Evolutionary conservation across 176 grass and related monocot species (phyloP), one percentile per base, ranked within the genome.

Genomic region (Paspalum notatum): DNA sequence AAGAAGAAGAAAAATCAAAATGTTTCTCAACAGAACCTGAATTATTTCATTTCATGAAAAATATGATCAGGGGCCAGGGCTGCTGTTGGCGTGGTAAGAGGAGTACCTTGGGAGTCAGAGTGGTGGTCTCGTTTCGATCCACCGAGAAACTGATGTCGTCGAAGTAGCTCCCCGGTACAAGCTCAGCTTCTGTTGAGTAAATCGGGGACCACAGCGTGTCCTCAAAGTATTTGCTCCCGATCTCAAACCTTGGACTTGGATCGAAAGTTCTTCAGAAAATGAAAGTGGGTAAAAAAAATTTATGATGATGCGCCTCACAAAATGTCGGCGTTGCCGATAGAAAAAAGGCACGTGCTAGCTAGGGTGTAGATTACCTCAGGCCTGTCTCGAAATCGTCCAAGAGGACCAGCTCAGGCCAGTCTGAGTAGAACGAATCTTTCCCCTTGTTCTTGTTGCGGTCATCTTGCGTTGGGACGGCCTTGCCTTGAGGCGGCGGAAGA

Each of bases 311-410:
- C 59, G 15, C 12, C 11, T 47, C 22, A 71, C 41, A 56, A 38
- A 54, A 68, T 53, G 12, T 27, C 4, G 41, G 16, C 11, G 60
- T 62, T 71, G 17, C n/a, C 43, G 38, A 25, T 51, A 25, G 44
- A 59, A 64, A 59, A 64, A 70, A 67, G 49, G 50, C 42, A 44
- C 40, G n/a, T 66, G 41, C 2, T 57, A 21, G 32, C n/a, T n/a
- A 32, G 32, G 3, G 32, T 32, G 3, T 45, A 79, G 16, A 67
- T 66, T 81, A 91, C 81, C 92, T 84, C 27, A 66, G 65, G 42
- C 64, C 77, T 71, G 47, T 39, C 15, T 79, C 66, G 26, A 94
- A 37, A 62, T 91, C 86, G n/a, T 87, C 66, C 12, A 94, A 82
- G 78, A 25, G 39, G 5, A 1, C 76, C 5, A 89, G 84, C 18